Conservation (phyloP, 805 yeast genomes). For the Saccharomyces jurei region DNA sequence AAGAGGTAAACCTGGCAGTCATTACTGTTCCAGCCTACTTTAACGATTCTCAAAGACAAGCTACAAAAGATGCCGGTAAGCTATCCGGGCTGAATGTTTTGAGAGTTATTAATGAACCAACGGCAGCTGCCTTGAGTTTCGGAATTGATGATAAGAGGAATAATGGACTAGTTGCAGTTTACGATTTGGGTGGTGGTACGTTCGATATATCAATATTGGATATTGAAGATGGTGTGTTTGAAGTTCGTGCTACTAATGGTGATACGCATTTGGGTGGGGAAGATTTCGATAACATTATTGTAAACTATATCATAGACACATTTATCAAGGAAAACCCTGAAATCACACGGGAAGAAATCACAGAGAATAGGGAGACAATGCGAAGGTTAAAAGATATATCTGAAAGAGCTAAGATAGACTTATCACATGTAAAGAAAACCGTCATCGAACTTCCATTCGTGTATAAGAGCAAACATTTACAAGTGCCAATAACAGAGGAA, state of each 20-base stretch:
- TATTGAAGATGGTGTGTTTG: constrained; percentile 74
- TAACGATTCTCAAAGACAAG: constrained; percentile 75
- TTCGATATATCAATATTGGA: constrained; percentile 74
- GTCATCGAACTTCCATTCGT: constrained; percentile 66
- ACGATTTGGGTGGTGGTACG: constrained; percentile 81
- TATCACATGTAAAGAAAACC: constrained; percentile 56
- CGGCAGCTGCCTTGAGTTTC: constrained; percentile 80
- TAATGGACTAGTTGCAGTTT: constrained; percentile 39
- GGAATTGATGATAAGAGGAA: constrained; percentile 45
- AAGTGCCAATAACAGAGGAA: constrained; percentile 50
- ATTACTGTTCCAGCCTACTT: constrained; percentile 82
- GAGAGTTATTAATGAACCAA: constrained; percentile 75
- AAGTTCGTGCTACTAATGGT: constrained; percentile 76
- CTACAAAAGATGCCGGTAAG: constrained; percentile 72
- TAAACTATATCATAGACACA: constrained; percentile 46
- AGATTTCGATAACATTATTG: constrained; percentile 66
- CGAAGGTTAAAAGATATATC: constrained; percentile 76
- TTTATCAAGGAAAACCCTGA: constrained; percentile 46
- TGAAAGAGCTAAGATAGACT: constrained; percentile 66
- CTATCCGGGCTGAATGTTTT: constrained; percentile 68
- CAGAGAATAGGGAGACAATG: constrained; percentile 46
- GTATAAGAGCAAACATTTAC: constrained; percentile 52
- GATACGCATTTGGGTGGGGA: constrained; percentile 83
- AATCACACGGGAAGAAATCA: constrained; percentile 32
- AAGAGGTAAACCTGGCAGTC: constrained; percentile 58